Conservation (phyloP, 2,329 filamentous ascomycete genomes). For the Pseudogymnoascus sp. region DNA sequence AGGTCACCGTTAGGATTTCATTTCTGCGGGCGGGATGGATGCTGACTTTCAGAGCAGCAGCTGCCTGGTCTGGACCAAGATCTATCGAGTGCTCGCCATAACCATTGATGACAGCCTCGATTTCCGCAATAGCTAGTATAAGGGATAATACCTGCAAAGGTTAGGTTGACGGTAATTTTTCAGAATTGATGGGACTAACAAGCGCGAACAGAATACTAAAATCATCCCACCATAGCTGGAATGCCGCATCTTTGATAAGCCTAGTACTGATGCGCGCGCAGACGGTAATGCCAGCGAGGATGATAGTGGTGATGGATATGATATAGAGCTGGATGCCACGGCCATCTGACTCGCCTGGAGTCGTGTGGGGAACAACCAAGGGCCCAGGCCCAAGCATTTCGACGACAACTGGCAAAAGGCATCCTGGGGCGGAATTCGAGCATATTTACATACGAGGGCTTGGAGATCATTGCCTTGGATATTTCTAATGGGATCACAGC, state of each 20-base stretch:
- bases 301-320: not conserved
- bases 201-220: not conserved
- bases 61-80: not conserved
- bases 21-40: not conserved
- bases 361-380: not conserved
- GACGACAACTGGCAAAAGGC: not conserved
- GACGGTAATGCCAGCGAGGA: not conserved
- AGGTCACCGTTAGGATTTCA: slow-evolving; percentile 17
- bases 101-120: not conserved
- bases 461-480: not conserved
- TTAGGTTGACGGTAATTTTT: not conserved
- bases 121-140: not conserved
- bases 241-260: not conserved
- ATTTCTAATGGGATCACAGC: not conserved
- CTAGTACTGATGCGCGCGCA: not conserved
- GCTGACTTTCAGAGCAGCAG: not conserved
- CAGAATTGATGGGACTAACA: not conserved
- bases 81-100: not conserved
- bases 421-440: not conserved
- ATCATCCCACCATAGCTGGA: not conserved
- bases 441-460: not conserved
- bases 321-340: not conserved
- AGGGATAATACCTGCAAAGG: not conserved
- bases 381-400: not conserved
- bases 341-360: not conserved